phyloP scores from a whole-genome alignment of 2,329 filamentous ascomycete genomes.

The Juglanconis sp. region DNA sequence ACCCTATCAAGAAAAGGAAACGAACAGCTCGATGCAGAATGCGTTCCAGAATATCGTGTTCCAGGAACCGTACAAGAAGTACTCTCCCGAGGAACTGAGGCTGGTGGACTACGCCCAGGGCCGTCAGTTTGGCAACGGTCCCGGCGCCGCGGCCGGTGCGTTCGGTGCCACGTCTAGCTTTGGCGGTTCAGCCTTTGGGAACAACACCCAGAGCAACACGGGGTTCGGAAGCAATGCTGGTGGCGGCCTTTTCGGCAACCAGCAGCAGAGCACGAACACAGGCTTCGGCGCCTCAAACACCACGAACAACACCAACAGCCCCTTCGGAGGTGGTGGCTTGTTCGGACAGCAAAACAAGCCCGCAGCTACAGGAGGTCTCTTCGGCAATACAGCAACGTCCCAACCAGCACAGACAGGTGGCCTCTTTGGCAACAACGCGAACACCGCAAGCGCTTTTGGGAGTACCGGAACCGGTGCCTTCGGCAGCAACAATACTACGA shows the following conservation, averaged over 20 bases:
- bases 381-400: conserved; percentile 28
- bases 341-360: conserved; percentile 37
- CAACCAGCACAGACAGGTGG: conserved; percentile 27
- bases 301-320: conserved; percentile 30
- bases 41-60: conserved; percentile 79
- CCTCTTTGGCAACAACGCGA: conserved; percentile 27
- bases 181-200: conserved; percentile 45
- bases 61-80: conserved; percentile 79
- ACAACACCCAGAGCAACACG: conserved; percentile 35
- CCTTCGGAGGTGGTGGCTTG: conserved; percentile 22
- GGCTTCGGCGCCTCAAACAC: conserved; percentile 41
- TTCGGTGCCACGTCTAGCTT: conserved; percentile 65
- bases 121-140: conserved; percentile 82
- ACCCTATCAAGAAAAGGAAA: conserved; percentile 71
- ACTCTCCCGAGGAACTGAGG: conserved; percentile 80
- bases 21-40: conserved; percentile 51
- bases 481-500: conserved; percentile 18
- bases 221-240: conserved; percentile 32
- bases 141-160: conserved; percentile 76
- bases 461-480: conserved; percentile 5
- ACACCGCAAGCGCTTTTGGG: conserved; percentile 28
- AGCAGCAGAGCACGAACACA: conserved; percentile 34
- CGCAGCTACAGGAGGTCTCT: conserved; percentile 21
- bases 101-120: conserved; percentile 87
- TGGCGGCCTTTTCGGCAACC: conserved; percentile 38